A percentile compares a stretch with the other conserved stretches of the same genome.
Conservation (phyloP, 345 rosid genomes). For the Draba incana region DNA sequence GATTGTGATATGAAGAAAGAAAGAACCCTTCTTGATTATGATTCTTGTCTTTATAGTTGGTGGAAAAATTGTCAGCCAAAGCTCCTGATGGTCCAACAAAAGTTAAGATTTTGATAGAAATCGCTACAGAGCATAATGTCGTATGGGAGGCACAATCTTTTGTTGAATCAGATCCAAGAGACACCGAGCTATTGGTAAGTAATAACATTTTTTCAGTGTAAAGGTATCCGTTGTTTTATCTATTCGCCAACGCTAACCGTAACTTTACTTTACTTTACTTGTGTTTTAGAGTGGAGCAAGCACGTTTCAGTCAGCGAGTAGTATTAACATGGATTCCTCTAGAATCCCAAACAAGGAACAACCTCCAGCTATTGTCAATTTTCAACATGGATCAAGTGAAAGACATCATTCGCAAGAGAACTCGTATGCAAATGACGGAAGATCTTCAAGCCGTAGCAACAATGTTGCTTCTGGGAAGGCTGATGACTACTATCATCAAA, state of each 20-base stretch:
- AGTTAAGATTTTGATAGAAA: conserved; percentile 69
- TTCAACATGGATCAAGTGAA: conserved; percentile 43
- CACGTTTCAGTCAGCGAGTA: conserved; percentile 51
- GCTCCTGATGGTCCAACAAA: conserved; percentile 90
- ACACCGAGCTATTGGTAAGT: conserved; percentile 46
- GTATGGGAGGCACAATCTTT: conserved; percentile 77
- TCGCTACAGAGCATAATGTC: conserved; percentile 75
- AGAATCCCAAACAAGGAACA: conserved; percentile 45
- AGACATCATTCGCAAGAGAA: conserved; percentile 38
- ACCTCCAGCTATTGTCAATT: conserved; percentile 39
- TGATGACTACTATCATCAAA: conserved; percentile 31
- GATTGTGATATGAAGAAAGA: neutral
- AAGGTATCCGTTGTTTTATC: neutral
- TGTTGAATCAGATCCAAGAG: conserved; percentile 61
- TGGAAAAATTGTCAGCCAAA: conserved; percentile 77
- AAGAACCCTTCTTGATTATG: conserved; percentile 8
- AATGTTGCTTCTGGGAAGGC: conserved; percentile 38
- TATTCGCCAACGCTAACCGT: neutral
- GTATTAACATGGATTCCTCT: conserved; percentile 42
- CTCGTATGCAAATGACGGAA: conserved; percentile 41
- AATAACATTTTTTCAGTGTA: neutral
- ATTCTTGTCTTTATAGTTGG: conserved; percentile 50
- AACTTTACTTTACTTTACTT: neutral
- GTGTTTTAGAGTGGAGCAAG: conserved; percentile 66
- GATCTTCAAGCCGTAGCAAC: conserved; percentile 45